phyloP scores from a whole-genome alignment of 495 filamentous ascomycete species.

The Neurospora terricola region DNA sequence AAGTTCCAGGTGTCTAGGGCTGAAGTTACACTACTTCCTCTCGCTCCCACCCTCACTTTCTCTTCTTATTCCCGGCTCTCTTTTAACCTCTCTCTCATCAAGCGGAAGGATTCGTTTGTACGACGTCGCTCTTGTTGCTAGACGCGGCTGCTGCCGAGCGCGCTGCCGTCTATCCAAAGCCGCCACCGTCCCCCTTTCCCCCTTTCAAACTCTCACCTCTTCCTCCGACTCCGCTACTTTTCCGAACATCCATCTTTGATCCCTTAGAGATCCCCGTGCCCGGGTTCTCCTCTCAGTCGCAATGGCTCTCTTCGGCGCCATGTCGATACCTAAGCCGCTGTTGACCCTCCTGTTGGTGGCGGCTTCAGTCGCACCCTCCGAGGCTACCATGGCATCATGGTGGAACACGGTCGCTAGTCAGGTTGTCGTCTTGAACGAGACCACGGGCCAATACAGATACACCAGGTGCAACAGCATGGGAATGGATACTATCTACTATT shows the following conservation, averaged over 20 bases:
- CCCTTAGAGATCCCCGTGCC: background rate
- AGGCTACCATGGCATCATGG: constrained; percentile 24
- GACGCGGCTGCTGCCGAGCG: background rate
- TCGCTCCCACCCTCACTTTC: background rate
- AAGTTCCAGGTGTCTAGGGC: background rate
- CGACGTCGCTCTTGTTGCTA: background rate
- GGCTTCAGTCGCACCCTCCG: constrained; percentile 10
- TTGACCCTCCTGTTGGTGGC: constrained; percentile 15
- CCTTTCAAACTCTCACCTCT: background rate
- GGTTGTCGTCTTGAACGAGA: constrained; percentile 25
- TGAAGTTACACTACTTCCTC: background rate
- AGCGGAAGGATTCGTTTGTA: background rate
- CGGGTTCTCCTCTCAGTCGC: background rate
- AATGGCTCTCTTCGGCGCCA: background rate
- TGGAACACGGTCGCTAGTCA: constrained; percentile 21
- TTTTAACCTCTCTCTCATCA: background rate
- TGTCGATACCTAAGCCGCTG: constrained; percentile 8
- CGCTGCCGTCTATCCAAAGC: background rate
- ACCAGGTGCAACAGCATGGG: constrained; percentile 24
- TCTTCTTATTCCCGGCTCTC: background rate
- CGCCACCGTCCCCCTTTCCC: background rate
- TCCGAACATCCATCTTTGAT: background rate
- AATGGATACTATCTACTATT: constrained; percentile 14
- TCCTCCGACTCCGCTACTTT: background rate
- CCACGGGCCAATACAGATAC: constrained; percentile 24